A percentile compares a stretch with the other conserved stretches of the same genome.
These are phyloP conservation scores for Cyphellophora europaea DNA, from an alignment of 2,329 filamentous ascomycete genomes.

Conservation along the genomic window DNA sequence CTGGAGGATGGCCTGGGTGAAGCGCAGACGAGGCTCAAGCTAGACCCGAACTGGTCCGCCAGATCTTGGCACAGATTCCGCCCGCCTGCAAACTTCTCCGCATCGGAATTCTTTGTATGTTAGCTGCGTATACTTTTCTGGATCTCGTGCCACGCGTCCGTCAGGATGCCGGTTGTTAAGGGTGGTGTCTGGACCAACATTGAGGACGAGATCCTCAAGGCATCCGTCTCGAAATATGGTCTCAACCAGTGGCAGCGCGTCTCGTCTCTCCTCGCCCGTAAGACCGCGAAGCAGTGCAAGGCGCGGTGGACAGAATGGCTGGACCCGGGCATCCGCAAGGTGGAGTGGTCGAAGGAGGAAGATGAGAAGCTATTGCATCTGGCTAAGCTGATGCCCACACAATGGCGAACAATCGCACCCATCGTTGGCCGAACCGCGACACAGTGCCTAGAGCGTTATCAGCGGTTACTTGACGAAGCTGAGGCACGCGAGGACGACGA, in stretches of 20 bases:
- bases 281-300: conserved; percentile 98
- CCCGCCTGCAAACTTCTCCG: too few species aligned
- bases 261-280: conserved; percentile 89
- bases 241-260: conserved; percentile 98
- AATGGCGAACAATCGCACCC: conserved; percentile 97
- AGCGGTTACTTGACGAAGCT: conserved; percentile 91
- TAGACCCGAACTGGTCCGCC: too few species aligned
- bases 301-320: conserved; percentile 98
- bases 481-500: conserved; percentile 77
- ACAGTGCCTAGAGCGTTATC: conserved; percentile 93
- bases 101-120: too few species aligned
- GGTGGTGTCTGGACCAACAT: conserved; percentile 62
- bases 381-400: conserved; percentile 96
- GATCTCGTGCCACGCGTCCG: too few species aligned
- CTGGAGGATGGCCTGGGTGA: too few species aligned
- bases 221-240: conserved; percentile 87
- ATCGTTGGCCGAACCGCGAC: conserved; percentile 94
- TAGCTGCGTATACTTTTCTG: too few species aligned
- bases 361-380: conserved; percentile 95
- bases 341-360: conserved; percentile 97
- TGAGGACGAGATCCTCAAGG: conserved; percentile 94
- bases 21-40: too few species aligned
- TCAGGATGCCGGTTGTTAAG: conserved; percentile 55
- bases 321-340: conserved; percentile 94
- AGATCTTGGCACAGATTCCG: too few species aligned